Base-by-base conservation (phyloP, 345 rosid genomes). In the Populus pruinosa region DNA sequence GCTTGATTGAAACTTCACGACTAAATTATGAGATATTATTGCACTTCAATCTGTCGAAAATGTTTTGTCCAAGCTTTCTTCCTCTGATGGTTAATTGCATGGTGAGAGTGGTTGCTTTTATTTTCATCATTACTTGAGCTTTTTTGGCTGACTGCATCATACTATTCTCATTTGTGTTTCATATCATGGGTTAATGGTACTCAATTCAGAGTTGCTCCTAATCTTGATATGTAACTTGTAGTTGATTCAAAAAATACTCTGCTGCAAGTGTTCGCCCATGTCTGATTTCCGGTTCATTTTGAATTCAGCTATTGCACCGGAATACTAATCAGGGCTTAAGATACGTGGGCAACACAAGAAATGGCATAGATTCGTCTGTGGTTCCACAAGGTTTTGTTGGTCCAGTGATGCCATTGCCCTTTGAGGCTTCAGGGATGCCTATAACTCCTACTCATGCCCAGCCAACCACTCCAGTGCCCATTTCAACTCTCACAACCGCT, bases 401-500 rank as follows among this genome's bases (percentile, higher is more conserved):
- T 55, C 78, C 87, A 27, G 71, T 80, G 74, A 76, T 91, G 75
- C 72, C 89, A 1, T 31, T 85, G 64, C 82, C 92, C 39, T 83
- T 77, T 62, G 91, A 89, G 67, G 79, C 77, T 47, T 80, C 90
- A 29, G 84, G 89, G 67, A 78, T 83, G 81, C 86, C 83, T 27
- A n/a, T 71, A 12, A 63, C 47, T 66, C 72, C 83, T 59, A 49
- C 43, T 8, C 88, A 87, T 50, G 62, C 43, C 66, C 82, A 71
- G 66, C 71, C 82, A 67, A 77, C 64, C 11, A 53, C 72, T 69
- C 53, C 83, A 18, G 62, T 74, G 70, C 84, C 84, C 39, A 81
- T 82, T 47, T 86, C 93, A 23, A 85, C 87, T 41, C 92, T 91
- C 20, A 83, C 87, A 49, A 84, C 92, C 84, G 89, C 85, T 25